Conservation (phyloP, 169 alveolate genomes). For the Fabrea salina region DNA sequence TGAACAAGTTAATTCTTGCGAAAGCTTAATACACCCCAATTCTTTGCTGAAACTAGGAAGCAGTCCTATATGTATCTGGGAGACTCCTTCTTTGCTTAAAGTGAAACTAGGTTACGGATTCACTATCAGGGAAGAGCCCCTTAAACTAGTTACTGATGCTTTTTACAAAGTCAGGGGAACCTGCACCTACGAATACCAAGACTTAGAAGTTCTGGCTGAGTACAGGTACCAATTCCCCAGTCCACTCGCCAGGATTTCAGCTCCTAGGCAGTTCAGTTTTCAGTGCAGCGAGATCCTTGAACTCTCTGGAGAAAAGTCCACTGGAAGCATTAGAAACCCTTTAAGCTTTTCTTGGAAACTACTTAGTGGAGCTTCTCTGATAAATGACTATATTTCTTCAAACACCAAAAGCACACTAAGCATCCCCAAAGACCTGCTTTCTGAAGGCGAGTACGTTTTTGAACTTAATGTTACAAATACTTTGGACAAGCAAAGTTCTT, state of each 20-base stretch:
- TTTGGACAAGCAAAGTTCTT: too few species aligned
- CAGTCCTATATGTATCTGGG: neutral
- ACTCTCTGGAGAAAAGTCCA: neutral
- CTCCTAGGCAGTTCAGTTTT: neutral
- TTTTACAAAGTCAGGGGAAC: neutral
- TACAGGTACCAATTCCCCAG: too few species aligned
- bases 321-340: neutral
- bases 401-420: too few species aligned
- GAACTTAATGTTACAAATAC: too few species aligned
- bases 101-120: neutral
- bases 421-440: too few species aligned
- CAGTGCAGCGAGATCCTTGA: neutral
- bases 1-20: too few species aligned
- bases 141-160: neutral
- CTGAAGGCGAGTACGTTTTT: too few species aligned
- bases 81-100: neutral
- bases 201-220: neutral
- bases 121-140: neutral
- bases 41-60: slow-evolving; percentile 5
- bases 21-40: too few species aligned
- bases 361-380: too few species aligned
- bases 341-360: neutral
- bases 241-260: neutral
- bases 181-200: neutral
- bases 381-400: too few species aligned